Base-by-base conservation (phyloP, 257 asterid species). In the Primulina eburnea region DNA sequence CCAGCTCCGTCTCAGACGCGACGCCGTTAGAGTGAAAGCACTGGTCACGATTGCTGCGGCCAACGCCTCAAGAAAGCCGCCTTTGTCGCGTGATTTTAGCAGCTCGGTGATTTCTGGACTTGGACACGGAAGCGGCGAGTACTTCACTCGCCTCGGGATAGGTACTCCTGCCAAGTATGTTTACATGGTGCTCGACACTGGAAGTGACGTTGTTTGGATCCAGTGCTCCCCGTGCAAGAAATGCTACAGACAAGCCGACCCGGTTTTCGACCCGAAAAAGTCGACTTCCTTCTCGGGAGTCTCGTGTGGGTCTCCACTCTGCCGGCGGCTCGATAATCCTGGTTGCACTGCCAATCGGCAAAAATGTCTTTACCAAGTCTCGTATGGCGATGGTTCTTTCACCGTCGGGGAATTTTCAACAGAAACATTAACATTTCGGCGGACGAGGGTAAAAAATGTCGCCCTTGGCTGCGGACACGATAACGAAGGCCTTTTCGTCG, bases 391-490 rank as follows among this genome's bases (percentile, higher is more conserved):
- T 30, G 96, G 97, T 2, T 90, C 96, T 4, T 90, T 84, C 62
- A 90, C 98, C 9, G 73, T 83, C 47, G 97, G 98, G 0, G 95
- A 90, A n/a, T 90, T 90, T 62, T 87, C 96, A 2, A 87, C 97
- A 1, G 97, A 92, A 69, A 92, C 98, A 20, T 82, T 92, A 52
- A 88, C 97, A 14, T 92, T 92, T 70, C 64, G 97, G n/a, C 33
- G 76, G 24, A 78, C 68, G 5, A 70, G 73, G 5, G 86, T 87
- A 21, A 37, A 38, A 18, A 83, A 83, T 18, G 67, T 92, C 0
- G 92, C 89, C 32, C 74, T 92, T 16, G 98, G 98, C 4, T 92
- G 98, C 57, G 98, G 98, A 0, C 96, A 92, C 58, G 95, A 90
- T 10, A 92, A 92, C 11, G 92, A 92, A 65, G 98, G 98, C 0